These are phyloP conservation scores for Plasmodium falciparum DNA, from an alignment of 169 alveolate species.

Conservation along the genomic window DNA sequence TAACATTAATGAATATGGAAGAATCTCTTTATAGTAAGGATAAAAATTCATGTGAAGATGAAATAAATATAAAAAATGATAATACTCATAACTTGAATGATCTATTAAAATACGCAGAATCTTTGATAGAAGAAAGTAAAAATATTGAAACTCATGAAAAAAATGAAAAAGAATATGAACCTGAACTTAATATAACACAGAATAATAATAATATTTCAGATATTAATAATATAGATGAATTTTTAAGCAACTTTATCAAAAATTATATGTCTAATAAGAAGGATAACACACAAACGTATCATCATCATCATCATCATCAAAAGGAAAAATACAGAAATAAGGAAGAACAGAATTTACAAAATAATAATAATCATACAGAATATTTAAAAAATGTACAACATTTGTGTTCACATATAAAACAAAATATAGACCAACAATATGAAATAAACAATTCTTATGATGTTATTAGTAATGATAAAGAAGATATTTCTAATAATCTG, in stretches of 20 bases:
- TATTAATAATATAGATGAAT: conserved; percentile 26
- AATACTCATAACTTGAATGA: conserved; percentile 13
- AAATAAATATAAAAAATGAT: background rate
- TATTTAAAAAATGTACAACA: conserved; percentile 9
- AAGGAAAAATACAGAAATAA: background rate
- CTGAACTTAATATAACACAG: background rate
- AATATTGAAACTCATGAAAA: conserved; percentile 10
- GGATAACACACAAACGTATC: background rate
- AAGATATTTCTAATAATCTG: too few species aligned
- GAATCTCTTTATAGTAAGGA: background rate
- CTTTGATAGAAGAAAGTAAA: conserved; percentile 21
- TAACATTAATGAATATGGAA: background rate
- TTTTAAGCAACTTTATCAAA: conserved; percentile 63
- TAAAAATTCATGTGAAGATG: background rate
- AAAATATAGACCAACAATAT: conserved; percentile 17
- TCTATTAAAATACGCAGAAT: conserved; percentile 69
- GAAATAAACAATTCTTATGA: background rate
- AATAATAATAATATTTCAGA: conserved; percentile 6
- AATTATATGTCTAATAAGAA: conserved; percentile 7
- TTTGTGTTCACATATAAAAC: conserved; percentile 30
- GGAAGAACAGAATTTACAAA: background rate
- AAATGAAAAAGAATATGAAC: too few species aligned
- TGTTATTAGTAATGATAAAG: too few species aligned
- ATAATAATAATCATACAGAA: too few species aligned
- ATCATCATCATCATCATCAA: background rate